These are phyloP conservation scores for Chaetothyriales sp. DNA, from an alignment of 2,329 filamentous ascomycete species.

Conservation along the genomic window DNA sequence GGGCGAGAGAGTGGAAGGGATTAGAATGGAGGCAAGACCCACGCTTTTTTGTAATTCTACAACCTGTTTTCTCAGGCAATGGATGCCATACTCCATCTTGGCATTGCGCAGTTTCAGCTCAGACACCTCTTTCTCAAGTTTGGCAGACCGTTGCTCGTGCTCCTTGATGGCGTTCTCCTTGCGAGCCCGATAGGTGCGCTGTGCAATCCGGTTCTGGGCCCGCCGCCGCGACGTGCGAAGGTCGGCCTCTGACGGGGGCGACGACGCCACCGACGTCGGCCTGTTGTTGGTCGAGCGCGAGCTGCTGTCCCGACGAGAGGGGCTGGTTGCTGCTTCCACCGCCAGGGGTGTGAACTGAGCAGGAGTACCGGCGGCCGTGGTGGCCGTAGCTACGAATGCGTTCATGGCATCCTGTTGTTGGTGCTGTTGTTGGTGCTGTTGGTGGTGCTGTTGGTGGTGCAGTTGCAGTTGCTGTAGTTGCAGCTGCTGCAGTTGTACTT, in stretches of 20 bases:
- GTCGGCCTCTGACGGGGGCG: not conserved
- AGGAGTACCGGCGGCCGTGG: too few species aligned
- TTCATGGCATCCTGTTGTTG: not conserved
- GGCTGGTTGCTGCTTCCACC: not conserved
- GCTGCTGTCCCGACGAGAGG: not conserved
- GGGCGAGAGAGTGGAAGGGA: not conserved
- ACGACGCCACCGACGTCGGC: too few species aligned
- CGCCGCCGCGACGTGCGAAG: constrained; percentile 53
- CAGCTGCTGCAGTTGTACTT: not conserved
- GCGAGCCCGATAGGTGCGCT: constrained; percentile 79
- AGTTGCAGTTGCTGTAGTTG: not conserved
- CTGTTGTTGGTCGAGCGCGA: not conserved
- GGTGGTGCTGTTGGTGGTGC: not conserved
- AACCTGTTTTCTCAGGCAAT: not conserved
- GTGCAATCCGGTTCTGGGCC: constrained; percentile 80
- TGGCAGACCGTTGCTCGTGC: constrained; percentile 45
- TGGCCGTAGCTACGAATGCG: not conserved
- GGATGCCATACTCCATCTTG: not conserved
- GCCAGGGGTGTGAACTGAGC: not conserved
- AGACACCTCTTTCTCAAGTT: not conserved
- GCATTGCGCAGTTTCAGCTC: not conserved
- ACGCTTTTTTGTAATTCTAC: not conserved
- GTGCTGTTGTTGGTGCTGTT: not conserved
- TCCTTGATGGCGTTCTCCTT: constrained; percentile 83
- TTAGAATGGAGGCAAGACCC: not conserved